Evolutionary conservation across 768 basidiomycete genomes (phyloP).

Genomic region (Rickenella mellea): DNA sequence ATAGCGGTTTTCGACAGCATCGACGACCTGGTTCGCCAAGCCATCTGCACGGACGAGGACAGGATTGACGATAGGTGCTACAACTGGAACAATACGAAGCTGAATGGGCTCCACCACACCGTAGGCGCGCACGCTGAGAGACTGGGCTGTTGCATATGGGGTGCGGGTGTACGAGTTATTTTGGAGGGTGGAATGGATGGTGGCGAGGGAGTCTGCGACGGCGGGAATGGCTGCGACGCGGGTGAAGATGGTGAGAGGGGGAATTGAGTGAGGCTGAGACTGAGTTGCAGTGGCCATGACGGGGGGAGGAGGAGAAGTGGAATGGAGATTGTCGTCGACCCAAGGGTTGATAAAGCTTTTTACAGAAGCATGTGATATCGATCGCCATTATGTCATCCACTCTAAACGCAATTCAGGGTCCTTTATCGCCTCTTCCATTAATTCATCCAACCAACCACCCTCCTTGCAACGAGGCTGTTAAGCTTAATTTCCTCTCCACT

Average conservation of each 20-base stretch:
- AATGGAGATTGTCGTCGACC: too few relatives aligned
- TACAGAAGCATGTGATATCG: too few relatives aligned
- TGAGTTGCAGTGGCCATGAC: constrained; percentile 32
- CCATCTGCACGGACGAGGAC: constrained; percentile 49
- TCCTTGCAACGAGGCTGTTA: too few relatives aligned
- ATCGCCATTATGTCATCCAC: too few relatives aligned
- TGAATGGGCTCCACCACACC: constrained; percentile 59
- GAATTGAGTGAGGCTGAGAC: constrained; percentile 20
- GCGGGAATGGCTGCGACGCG: constrained; percentile 71
- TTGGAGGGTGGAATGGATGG: constrained; percentile 49
- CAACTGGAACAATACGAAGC: constrained; percentile 43
- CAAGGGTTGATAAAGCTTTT: too few relatives aligned
- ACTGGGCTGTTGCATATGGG: constrained; percentile 58
- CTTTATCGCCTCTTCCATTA: too few relatives aligned
- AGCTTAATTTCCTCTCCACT: too few relatives aligned
- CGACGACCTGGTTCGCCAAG: constrained; percentile 66
- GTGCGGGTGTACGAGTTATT: constrained; percentile 52
- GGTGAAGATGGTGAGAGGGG: constrained; percentile 50
- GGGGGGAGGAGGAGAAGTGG: too few relatives aligned
- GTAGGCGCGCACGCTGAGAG: constrained; percentile 47
- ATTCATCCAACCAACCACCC: too few relatives aligned
- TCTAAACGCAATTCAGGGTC: too few relatives aligned
- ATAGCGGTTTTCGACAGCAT: constrained; percentile 61
- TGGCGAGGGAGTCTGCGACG: constrained; percentile 51
- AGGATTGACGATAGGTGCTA: constrained; percentile 42